Percentiles rank a stretch among this genome's conserved stretches.
phyloP scores from a whole-genome alignment of 768 basidiomycete genomes.

The Rhodotorula taiwanensis region DNA sequence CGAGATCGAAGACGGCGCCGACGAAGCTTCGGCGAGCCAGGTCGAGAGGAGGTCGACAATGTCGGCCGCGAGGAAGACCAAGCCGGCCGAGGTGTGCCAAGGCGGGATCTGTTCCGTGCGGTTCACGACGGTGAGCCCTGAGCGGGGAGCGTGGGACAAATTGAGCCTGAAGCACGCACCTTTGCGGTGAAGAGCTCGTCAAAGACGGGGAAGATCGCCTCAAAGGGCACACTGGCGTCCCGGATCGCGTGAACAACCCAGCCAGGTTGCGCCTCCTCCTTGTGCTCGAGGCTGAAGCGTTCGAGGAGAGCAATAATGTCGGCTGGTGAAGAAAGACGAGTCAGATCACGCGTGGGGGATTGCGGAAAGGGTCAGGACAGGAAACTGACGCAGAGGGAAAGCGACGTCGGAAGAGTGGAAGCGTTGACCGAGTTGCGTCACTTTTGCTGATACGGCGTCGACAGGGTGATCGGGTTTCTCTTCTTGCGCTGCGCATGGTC shows the following conservation, averaged over 20 bases:
- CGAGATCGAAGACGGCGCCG: slow-evolving; percentile 17
- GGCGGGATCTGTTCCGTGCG: slow-evolving; percentile 35
- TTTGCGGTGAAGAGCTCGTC: slow-evolving; percentile 83
- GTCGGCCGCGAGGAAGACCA: slow-evolving; percentile 43
- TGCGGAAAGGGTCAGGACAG: background rate
- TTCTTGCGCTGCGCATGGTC: slow-evolving; percentile 11
- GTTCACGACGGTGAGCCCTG: background rate
- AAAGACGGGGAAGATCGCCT: slow-evolving; percentile 75
- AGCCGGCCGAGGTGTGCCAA: slow-evolving; percentile 39
- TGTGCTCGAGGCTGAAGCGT: slow-evolving; percentile 61
- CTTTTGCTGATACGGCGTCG: slow-evolving; percentile 58
- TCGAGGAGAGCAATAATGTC: slow-evolving; percentile 69
- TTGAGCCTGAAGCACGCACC: slow-evolving; percentile 53
- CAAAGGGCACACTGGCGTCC: slow-evolving; percentile 72
- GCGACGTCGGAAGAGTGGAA: slow-evolving; percentile 88
- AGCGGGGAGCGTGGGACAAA: too few relatives aligned
- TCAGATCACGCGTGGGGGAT: background rate
- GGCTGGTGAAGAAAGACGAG: slow-evolving; percentile 49
- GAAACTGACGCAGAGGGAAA: slow-evolving; percentile 70
- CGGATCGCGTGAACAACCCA: slow-evolving; percentile 75
- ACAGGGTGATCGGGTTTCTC: slow-evolving; percentile 48
- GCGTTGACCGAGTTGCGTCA: slow-evolving; percentile 68
- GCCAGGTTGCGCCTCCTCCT: slow-evolving; percentile 57
- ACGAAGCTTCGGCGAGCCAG: slow-evolving; percentile 41
- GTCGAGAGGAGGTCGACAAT: slow-evolving; percentile 36